Evolutionary conservation across 2,329 filamentous ascomycete species (phyloP).

Genomic region (Clonostachys sp.): DNA sequence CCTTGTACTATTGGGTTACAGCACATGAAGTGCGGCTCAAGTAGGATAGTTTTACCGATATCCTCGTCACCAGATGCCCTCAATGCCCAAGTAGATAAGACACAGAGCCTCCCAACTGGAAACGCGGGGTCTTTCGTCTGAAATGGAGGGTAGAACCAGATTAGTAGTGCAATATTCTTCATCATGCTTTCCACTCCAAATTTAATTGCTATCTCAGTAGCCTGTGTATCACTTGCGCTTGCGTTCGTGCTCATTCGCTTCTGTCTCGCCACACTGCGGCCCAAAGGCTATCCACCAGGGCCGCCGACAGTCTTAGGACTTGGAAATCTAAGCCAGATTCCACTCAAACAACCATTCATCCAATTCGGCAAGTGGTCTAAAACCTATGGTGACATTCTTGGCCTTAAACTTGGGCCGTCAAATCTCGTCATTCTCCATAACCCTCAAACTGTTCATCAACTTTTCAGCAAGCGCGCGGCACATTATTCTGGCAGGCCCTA

Average conservation of each 20-base stretch:
- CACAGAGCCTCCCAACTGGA: no score
- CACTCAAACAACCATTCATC: slow-evolving; percentile 8
- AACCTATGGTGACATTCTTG: slow-evolving; percentile 22
- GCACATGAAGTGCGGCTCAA: no score
- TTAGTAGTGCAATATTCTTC: no score
- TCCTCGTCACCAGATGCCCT: no score
- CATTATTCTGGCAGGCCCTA: slow-evolving; percentile 26
- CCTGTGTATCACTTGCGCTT: no score
- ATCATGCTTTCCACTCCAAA: no score
- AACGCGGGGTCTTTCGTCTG: no score
- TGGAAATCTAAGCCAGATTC: slow-evolving; percentile 13
- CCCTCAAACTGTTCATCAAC: slow-evolving; percentile 19
- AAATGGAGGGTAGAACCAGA: no score
- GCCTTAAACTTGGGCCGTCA: slow-evolving; percentile 15
- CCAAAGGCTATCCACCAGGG: slow-evolving; percentile 10
- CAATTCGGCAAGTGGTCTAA: slow-evolving; percentile 21
- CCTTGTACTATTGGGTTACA: no score
- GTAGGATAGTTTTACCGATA: no score
- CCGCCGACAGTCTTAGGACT: slow-evolving; percentile 8
- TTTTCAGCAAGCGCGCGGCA: slow-evolving; percentile 25
- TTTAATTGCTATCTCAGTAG: no score
- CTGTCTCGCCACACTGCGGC: slow-evolving; percentile 4
- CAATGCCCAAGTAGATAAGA: no score
- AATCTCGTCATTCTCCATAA: slow-evolving; percentile 22
- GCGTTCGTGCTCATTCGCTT: background rate